These are phyloP conservation scores for Globisporangium orthogonon DNA, from an alignment of 352 stramenopile genomes.

Conservation along the genomic window DNA sequence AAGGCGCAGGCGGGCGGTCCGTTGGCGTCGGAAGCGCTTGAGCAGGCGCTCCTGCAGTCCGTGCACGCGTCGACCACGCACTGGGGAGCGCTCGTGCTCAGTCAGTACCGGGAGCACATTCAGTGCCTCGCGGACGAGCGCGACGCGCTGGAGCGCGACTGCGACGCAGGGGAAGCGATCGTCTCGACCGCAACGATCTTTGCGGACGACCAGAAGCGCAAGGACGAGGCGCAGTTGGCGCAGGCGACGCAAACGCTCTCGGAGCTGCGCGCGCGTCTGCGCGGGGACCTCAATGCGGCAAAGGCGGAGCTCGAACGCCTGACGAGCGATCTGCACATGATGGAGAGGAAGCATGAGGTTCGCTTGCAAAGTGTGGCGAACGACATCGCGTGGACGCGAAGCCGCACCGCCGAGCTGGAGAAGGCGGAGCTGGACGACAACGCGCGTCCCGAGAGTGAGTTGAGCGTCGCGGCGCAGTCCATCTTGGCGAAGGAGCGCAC, in stretches of 20 bases:
- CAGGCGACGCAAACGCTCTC: slow-evolving; percentile 44
- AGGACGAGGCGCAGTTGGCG: slow-evolving; percentile 37
- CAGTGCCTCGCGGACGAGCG: slow-evolving; percentile 19
- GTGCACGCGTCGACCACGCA: slow-evolving; percentile 38
- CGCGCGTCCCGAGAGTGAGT: slow-evolving; percentile 23
- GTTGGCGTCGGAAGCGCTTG: slow-evolving; percentile 20
- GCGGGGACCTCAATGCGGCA: slow-evolving; percentile 37
- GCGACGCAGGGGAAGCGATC: slow-evolving; percentile 18
- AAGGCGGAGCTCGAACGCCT: slow-evolving; percentile 41
- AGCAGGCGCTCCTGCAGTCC: slow-evolving; percentile 25
- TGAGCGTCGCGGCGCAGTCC: slow-evolving; percentile 6
- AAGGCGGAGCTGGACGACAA: slow-evolving; percentile 25
- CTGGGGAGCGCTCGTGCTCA: slow-evolving; percentile 38
- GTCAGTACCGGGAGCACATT: slow-evolving; percentile 44
- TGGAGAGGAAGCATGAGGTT: slow-evolving; percentile 52
- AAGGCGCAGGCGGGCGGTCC: slow-evolving; percentile 20
- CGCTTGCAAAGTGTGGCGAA: slow-evolving; percentile 43
- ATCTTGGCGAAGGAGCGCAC: slow-evolving; percentile 40
- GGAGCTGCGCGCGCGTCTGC: slow-evolving; percentile 33
- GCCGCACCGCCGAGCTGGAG: slow-evolving; percentile 36
- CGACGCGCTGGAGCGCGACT: slow-evolving; percentile 19
- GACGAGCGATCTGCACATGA: slow-evolving; percentile 35
- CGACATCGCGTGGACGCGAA: slow-evolving; percentile 49
- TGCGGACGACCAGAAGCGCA: slow-evolving; percentile 37
- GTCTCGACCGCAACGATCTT: slow-evolving; percentile 22